Evolutionary conservation across 192 early-diverging fungal genomes (phyloP).

Genomic region (Paraglomus brasilianum): DNA sequence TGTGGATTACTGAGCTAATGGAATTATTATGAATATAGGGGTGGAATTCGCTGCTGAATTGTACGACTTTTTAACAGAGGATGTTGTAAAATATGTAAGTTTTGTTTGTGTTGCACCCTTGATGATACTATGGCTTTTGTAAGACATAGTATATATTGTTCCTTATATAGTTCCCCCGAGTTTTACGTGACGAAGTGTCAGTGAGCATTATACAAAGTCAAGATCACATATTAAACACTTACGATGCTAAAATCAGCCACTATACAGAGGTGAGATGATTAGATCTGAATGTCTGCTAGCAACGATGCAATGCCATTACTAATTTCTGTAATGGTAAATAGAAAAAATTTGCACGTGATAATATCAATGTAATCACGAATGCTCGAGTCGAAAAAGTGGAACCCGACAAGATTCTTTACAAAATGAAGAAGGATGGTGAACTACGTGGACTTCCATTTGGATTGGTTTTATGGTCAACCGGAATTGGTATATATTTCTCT

Average conservation of each 20-base stretch:
- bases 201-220: slow-evolving; percentile 67
- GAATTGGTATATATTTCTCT: slow-evolving; percentile 51
- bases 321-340: slow-evolving; percentile 1
- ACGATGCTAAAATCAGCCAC: slow-evolving; percentile 56
- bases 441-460: slow-evolving; percentile 44
- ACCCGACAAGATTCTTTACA: slow-evolving; percentile 53
- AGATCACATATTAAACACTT: slow-evolving; percentile 75
- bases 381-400: slow-evolving; percentile 63
- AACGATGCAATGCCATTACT: not conserved
- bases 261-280: slow-evolving; percentile 59
- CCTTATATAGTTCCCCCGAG: slow-evolving; percentile 57
- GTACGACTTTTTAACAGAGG: slow-evolving; percentile 56
- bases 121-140: not conserved
- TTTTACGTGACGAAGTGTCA: slow-evolving; percentile 50
- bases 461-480: slow-evolving; percentile 56
- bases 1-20: too few species aligned
- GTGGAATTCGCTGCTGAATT: slow-evolving; percentile 68
- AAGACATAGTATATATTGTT: not conserved
- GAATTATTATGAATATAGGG: too few species aligned
- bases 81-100: slow-evolving; percentile 58
- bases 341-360: slow-evolving; percentile 56
- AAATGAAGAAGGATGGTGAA: slow-evolving; percentile 43
- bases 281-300: not conserved
- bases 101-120: not conserved
- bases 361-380: slow-evolving; percentile 67